Conservation (phyloP, 2,329 filamentous ascomycete genomes). For the Onygenales sp. region DNA sequence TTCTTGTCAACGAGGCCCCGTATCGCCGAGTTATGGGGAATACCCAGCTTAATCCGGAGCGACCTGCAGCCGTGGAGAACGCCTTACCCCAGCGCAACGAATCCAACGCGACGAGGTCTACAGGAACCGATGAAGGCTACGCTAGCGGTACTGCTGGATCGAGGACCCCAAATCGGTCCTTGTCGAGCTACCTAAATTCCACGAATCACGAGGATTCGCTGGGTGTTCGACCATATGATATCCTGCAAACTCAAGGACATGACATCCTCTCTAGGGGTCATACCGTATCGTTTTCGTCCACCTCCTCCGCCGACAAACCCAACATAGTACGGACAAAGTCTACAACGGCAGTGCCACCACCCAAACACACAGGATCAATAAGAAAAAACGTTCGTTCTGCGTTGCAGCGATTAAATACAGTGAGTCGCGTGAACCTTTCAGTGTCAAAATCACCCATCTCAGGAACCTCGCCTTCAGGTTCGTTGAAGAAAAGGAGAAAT, state of each 20-base stretch:
- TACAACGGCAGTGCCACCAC: background rate
- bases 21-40: slow-evolving; percentile 15
- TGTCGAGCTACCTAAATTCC: slow-evolving; percentile 5
- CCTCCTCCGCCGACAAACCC: background rate
- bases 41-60: slow-evolving; percentile 8
- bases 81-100: slow-evolving; percentile 3
- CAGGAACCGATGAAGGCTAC: slow-evolving; percentile 20
- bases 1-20: slow-evolving; percentile 17
- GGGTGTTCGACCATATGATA: background rate
- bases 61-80: background rate
- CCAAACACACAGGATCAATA: slow-evolving; percentile 2
- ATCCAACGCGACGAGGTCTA: slow-evolving; percentile 12
- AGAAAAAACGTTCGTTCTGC: slow-evolving; percentile 4
- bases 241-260: background rate
- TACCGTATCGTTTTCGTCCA: background rate
- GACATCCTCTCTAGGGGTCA: background rate
- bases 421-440: slow-evolving; percentile 2
- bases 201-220: background rate
- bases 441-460: slow-evolving; percentile 4
- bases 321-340: slow-evolving; percentile 1
- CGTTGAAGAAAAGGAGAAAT: slow-evolving; percentile 13
- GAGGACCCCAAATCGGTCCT: slow-evolving; percentile 7
- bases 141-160: slow-evolving; percentile 13
- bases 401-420: slow-evolving; percentile 5
- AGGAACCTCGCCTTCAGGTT: slow-evolving; percentile 8